These are phyloP conservation scores for Leishmania aethiopica DNA, from an alignment of 208 protist species.

Conservation along the genomic window DNA sequence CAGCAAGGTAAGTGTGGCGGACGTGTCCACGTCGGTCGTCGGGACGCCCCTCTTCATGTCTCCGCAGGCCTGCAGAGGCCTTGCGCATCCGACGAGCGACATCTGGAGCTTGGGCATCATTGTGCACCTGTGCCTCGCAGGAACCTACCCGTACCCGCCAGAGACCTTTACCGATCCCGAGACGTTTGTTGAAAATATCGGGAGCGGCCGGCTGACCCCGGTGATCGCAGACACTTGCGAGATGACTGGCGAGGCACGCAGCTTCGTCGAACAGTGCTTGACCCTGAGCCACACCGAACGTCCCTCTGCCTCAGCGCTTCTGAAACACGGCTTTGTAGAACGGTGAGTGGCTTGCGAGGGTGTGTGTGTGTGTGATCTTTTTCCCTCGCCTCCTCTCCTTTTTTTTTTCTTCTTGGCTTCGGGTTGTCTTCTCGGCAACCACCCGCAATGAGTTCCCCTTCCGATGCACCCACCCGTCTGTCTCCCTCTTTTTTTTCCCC, in stretches of 20 bases:
- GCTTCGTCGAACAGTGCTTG: constrained; percentile 62
- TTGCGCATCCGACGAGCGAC: constrained; percentile 65
- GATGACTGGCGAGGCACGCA: constrained; percentile 16
- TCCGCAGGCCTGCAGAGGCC: constrained; percentile 67
- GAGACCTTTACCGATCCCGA: constrained; percentile 38
- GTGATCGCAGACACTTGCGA: constrained; percentile 34
- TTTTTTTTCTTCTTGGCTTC: background rate
- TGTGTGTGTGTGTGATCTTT: no score
- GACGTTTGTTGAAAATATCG: constrained; percentile 47
- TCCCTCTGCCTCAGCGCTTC: constrained; percentile 43
- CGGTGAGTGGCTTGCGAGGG: background rate
- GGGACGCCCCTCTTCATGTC: constrained; percentile 86
- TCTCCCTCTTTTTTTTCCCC: background rate
- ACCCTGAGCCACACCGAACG: constrained; percentile 26
- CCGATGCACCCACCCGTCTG: background rate
- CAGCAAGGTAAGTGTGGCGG: background rate
- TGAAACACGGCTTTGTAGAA: constrained; percentile 52
- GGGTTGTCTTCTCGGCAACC: background rate
- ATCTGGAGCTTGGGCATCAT: constrained; percentile 84
- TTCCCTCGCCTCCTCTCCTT: background rate
- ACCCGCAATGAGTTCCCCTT: background rate
- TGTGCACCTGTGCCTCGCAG: constrained; percentile 69
- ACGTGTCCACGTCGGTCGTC: constrained; percentile 23
- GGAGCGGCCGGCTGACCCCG: constrained; percentile 26
- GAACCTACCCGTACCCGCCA: constrained; percentile 56